Percentiles rank a stretch among this genome's conserved stretches.
Evolutionary conservation across 164 flowering plant species (phyloP).

Genomic region (Stephania japonica): DNA sequence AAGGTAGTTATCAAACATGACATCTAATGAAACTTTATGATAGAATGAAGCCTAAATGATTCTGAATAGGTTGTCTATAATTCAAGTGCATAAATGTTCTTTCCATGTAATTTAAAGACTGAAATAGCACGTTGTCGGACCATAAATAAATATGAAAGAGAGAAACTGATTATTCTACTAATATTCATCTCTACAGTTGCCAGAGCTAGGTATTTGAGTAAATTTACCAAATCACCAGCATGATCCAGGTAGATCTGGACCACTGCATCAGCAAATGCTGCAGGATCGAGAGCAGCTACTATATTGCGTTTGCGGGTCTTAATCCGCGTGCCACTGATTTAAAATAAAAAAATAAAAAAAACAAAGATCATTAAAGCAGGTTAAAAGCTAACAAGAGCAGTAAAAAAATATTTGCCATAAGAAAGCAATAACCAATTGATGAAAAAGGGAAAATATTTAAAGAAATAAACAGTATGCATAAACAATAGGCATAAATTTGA

Average conservation of each 20-base stretch:
- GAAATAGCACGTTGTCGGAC: neutral
- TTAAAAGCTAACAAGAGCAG: neutral
- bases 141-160: neutral
- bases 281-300: conserved; percentile 99
- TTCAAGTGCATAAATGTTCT: too few relatives aligned
- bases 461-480: neutral
- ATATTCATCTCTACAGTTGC: neutral
- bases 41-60: too few relatives aligned
- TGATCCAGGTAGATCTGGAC: conserved; percentile 99
- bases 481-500: neutral
- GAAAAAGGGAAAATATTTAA: neutral
- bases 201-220: neutral
- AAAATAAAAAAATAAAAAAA: too few relatives aligned
- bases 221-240: conserved; percentile 96
- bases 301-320: conserved; percentile 99
- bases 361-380: neutral
- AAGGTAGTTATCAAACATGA: neutral
- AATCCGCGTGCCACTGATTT: conserved; percentile 97
- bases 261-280: conserved; percentile 99
- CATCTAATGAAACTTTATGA: too few relatives aligned
- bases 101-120: too few relatives aligned
- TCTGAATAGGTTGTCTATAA: too few relatives aligned
- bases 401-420: neutral
- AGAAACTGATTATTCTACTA: neutral
- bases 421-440: neutral